phyloP scores from a whole-genome alignment of 805 yeast species.

The Monosporozyma servazzii region DNA sequence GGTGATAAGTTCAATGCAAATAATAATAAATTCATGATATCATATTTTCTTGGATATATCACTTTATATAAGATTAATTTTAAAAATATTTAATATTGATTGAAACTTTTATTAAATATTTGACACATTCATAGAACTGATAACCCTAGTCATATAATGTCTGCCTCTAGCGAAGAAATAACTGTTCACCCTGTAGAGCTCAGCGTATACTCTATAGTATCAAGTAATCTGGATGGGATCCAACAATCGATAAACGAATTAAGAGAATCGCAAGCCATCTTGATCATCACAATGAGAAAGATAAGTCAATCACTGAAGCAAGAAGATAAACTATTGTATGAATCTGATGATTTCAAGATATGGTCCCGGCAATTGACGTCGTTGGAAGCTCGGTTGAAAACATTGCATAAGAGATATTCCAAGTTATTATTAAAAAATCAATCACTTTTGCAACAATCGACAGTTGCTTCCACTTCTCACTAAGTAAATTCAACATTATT shows the following conservation, averaged over 20 bases:
- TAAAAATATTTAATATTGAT: background rate
- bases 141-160: background rate
- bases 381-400: conserved; percentile 1
- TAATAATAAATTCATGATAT: too few species aligned
- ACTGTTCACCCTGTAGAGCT: conserved; percentile 27
- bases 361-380: conserved; percentile 8
- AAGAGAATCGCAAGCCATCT: conserved; percentile 27
- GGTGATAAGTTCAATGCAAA: too few species aligned
- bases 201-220: conserved; percentile 23
- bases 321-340: conserved; percentile 17
- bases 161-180: background rate
- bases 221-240: conserved; percentile 25
- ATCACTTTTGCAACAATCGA: background rate
- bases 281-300: conserved; percentile 20
- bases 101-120: background rate
- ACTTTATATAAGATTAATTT: background rate
- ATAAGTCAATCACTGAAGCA: conserved; percentile 16
- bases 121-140: too few species aligned
- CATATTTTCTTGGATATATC: too few species aligned
- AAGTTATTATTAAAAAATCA: background rate
- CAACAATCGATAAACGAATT: conserved; percentile 25
- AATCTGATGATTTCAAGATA: conserved; percentile 11
- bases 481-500: background rate
- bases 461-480: background rate
- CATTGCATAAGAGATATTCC: conserved; percentile 10